A percentile compares a stretch with the other conserved stretches of the same genome.
Conservation (phyloP, 2,329 filamentous ascomycete genomes). For the Seiridium cupressi region DNA sequence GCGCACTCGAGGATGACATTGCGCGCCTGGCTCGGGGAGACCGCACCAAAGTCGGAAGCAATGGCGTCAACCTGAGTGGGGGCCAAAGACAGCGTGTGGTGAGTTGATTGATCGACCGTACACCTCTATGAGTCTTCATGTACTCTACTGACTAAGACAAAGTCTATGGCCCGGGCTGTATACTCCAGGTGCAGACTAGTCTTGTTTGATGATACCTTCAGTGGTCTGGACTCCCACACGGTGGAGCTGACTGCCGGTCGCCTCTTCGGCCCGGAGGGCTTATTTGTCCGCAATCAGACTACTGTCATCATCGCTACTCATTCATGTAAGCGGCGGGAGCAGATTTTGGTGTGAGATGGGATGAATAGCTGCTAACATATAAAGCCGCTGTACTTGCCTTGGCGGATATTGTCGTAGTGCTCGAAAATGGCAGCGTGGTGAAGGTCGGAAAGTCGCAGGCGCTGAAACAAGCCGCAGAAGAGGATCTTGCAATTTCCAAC, state of each 20-base stretch:
- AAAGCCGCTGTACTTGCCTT: conserved; percentile 2
- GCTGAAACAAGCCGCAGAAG: background rate
- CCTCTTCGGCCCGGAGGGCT: conserved; percentile 3
- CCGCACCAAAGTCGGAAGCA: conserved; percentile 21
- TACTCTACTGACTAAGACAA: background rate
- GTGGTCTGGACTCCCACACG: conserved; percentile 13
- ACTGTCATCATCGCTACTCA: conserved; percentile 10
- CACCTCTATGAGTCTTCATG: conserved; percentile 7
- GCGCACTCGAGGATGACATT: conserved; percentile 13
- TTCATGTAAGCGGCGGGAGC: conserved; percentile 1
- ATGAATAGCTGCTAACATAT: background rate
- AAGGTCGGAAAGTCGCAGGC: background rate
- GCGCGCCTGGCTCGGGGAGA: conserved; percentile 19
- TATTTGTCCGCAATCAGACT: background rate
- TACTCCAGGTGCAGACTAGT: conserved; percentile 11
- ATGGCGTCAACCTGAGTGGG: conserved; percentile 25
- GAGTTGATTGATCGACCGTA: conserved; percentile 15
- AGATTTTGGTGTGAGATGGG: background rate
- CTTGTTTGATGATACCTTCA: conserved; percentile 17
- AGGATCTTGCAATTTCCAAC: background rate
- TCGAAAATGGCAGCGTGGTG: background rate
- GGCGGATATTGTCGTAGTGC: background rate
- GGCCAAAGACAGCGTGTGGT: conserved; percentile 20
- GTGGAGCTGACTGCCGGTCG: background rate
- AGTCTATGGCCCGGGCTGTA: conserved; percentile 16